These are phyloP conservation scores for Penicillium roqueforti DNA, from an alignment of 495 filamentous ascomycete species.

Conservation along the genomic window DNA sequence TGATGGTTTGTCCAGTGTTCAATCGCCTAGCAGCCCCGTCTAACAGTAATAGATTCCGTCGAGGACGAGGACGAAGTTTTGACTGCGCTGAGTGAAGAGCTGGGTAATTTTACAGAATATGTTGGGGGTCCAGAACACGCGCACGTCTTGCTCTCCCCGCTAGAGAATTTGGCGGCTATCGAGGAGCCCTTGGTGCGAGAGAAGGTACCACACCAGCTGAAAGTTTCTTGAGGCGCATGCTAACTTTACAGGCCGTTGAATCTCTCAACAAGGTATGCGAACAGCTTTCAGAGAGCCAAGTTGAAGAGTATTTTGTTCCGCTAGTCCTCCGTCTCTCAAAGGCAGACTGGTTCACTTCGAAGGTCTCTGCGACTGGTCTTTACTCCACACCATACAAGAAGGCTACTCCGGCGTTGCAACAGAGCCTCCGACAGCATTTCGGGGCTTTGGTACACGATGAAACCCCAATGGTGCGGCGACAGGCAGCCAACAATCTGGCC, in stretches of 20 bases:
- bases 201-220: slow-evolving; percentile 58
- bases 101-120: slow-evolving; percentile 94
- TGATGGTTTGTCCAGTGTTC: slow-evolving; percentile 63
- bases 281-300: slow-evolving; percentile 81
- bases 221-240: slow-evolving; percentile 14
- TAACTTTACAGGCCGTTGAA: slow-evolving; percentile 74
- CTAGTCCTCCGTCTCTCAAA: slow-evolving; percentile 92
- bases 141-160: slow-evolving; percentile 91
- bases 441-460: slow-evolving; percentile 92
- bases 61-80: slow-evolving; percentile 99
- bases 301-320: slow-evolving; percentile 95
- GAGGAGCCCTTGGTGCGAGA: slow-evolving; percentile 96
- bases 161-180: slow-evolving; percentile 97
- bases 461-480: slow-evolving; percentile 96
- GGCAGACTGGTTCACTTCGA: slow-evolving; percentile 99
- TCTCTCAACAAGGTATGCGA: slow-evolving; percentile 98
- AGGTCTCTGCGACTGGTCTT: slow-evolving; percentile 94
- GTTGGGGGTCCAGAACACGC: slow-evolving; percentile 91
- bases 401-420: slow-evolving; percentile 76
- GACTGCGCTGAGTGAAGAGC: slow-evolving; percentile 92
- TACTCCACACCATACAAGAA: slow-evolving; percentile 90
- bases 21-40: slow-evolving; percentile 14
- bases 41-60: slow-evolving; percentile 72
- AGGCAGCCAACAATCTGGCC: slow-evolving; percentile 90
- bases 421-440: slow-evolving; percentile 85